Evolutionary conservation across 805 yeast genomes (phyloP).

Genomic region (Kregervanrija delftensis): DNA sequence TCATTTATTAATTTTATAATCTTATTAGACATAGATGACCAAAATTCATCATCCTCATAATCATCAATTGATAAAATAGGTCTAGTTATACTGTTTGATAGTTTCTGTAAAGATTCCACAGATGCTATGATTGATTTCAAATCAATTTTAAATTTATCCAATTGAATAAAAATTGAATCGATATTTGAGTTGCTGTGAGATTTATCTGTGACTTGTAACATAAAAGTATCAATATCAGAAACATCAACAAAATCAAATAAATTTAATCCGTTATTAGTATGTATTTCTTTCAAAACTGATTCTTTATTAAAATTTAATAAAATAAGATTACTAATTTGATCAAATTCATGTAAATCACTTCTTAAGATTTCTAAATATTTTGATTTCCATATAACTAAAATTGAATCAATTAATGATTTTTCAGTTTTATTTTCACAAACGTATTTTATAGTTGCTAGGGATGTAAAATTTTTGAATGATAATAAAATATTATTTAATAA

Average conservation of each 20-base stretch:
- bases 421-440: slow-evolving; percentile 1
- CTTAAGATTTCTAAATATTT: slow-evolving; percentile 11
- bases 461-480: slow-evolving; percentile 26
- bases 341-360: slow-evolving; percentile 13
- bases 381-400: slow-evolving; percentile 16
- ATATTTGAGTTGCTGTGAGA: slow-evolving; percentile 12
- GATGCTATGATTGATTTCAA: slow-evolving; percentile 15
- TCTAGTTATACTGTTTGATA: slow-evolving; percentile 17
- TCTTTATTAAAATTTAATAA: slow-evolving; percentile 11
- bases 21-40: slow-evolving; percentile 15
- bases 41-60: slow-evolving; percentile 26
- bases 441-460: slow-evolving; percentile 17
- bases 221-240: slow-evolving; percentile 15
- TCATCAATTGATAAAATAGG: slow-evolving; percentile 32
- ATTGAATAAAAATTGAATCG: slow-evolving; percentile 1
- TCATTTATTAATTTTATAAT: slow-evolving; percentile 12
- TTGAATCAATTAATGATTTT: slow-evolving; percentile 8
- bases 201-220: slow-evolving; percentile 10
- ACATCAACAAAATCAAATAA: slow-evolving; percentile 18
- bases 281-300: slow-evolving; percentile 4
- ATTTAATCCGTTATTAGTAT: slow-evolving; percentile 13
- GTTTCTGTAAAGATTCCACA: slow-evolving; percentile 14
- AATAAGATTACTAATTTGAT: slow-evolving; percentile 14
- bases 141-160: slow-evolving; percentile 11
- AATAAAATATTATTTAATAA: slow-evolving; percentile 15